Evolutionary conservation across 257 asterid genomes (phyloP).

Genomic region (Anisodus acutangulus): DNA sequence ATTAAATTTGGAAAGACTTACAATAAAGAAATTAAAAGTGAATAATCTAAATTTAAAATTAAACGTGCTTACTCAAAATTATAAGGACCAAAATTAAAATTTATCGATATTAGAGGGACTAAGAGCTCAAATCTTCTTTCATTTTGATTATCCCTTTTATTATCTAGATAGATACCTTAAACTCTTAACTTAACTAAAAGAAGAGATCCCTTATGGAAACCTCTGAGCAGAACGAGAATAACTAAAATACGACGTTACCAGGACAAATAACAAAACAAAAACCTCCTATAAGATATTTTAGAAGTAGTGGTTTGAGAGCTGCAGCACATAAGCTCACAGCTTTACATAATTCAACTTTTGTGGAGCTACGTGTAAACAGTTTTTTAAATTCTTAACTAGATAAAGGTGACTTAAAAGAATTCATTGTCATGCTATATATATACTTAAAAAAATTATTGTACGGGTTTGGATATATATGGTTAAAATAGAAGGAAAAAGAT

Average conservation of each 20-base stretch:
- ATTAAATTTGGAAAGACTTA: not conserved
- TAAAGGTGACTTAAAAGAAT: not conserved
- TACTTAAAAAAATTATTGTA: not conserved
- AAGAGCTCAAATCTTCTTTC: not conserved
- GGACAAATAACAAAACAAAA: not conserved
- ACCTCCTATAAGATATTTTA: not conserved
- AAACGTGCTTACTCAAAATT: not conserved
- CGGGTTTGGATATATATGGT: too few species aligned
- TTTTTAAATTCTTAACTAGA: not conserved
- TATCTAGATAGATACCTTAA: not conserved
- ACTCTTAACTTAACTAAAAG: not conserved
- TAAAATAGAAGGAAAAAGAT: not conserved
- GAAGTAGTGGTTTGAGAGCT: not conserved
- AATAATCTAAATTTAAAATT: not conserved
- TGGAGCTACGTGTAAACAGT: not conserved
- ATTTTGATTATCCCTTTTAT: too few species aligned
- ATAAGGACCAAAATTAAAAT: not conserved
- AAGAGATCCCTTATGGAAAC: not conserved
- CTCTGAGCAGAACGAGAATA: not conserved
- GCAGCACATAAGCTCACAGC: constrained; percentile 5
- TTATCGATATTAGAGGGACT: not conserved
- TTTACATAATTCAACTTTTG: not conserved
- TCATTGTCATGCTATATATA: not conserved
- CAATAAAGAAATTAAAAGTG: not conserved
- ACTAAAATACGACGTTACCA: not conserved